A percentile compares a stretch with the other conserved stretches of the same genome.
Evolutionary conservation across 768 basidiomycete species (phyloP).

Genomic region (Porpolomopsis calyptriformis): DNA sequence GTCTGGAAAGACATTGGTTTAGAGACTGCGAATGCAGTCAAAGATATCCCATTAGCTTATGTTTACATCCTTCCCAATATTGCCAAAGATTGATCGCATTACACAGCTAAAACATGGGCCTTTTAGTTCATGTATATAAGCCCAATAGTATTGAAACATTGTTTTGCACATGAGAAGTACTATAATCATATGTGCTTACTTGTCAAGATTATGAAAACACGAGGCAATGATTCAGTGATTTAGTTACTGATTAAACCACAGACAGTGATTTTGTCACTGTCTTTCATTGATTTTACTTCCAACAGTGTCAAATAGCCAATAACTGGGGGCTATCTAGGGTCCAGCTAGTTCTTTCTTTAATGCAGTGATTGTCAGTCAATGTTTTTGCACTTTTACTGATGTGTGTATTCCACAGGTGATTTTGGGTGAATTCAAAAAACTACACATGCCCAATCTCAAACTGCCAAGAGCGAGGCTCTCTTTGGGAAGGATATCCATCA

Average conservation of each 20-base stretch:
- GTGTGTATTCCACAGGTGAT: no score
- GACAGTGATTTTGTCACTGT: background rate
- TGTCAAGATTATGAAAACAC: constrained; percentile 22
- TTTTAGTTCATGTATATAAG: constrained; percentile 31
- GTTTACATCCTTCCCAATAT: constrained; percentile 20
- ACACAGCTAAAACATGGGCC: constrained; percentile 27
- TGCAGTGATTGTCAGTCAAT: no score
- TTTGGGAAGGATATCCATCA: no score
- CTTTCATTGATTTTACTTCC: background rate
- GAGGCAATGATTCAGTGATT: background rate
- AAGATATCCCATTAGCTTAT: constrained; percentile 24
- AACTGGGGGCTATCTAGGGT: no score
- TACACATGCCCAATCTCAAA: no score
- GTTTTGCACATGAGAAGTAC: constrained; percentile 22
- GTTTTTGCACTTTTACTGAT: no score
- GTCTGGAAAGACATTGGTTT: constrained; percentile 28
- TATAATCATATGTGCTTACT: constrained; percentile 28
- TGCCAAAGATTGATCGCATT: constrained; percentile 14
- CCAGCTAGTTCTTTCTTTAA: no score
- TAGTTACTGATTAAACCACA: background rate
- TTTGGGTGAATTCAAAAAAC: no score
- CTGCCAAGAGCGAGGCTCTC: no score
- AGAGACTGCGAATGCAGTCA: constrained; percentile 19
- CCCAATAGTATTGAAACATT: constrained; percentile 23
- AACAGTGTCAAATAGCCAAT: no score